These are phyloP conservation scores for Ceratocystis lukuohia DNA, from an alignment of 2,329 filamentous ascomycete species.

Conservation along the genomic window DNA sequence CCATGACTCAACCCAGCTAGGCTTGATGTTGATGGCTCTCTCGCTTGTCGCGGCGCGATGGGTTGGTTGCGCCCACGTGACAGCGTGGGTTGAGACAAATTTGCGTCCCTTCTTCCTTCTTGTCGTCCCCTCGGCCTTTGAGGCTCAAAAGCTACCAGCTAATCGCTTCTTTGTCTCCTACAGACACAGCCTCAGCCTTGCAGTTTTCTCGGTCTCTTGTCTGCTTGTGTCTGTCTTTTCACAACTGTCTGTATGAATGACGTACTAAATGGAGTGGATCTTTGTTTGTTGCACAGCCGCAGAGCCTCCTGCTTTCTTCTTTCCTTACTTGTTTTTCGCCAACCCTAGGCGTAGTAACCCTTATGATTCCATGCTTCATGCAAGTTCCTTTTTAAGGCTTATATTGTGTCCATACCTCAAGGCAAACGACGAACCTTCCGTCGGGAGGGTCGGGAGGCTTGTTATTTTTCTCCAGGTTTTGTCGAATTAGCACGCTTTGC, in stretches of 20 bases:
- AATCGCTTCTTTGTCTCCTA: background rate
- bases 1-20: too few species aligned
- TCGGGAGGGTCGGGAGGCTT: background rate
- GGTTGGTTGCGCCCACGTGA: background rate
- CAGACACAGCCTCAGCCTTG: background rate
- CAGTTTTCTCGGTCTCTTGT: background rate
- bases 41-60: background rate
- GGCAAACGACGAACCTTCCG: too few species aligned
- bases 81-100: background rate
- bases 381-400: too few species aligned
- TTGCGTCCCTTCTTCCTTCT: background rate
- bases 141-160: background rate
- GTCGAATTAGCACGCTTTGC: background rate
- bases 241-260: background rate
- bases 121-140: background rate
- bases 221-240: background rate
- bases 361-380: background rate
- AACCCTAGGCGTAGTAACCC: background rate
- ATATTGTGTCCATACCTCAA: too few species aligned
- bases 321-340: background rate
- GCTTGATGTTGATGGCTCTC: background rate
- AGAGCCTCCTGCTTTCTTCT: background rate
- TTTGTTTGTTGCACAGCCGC: slow-evolving; percentile 6
- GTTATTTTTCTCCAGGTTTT: background rate
- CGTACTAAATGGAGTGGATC: background rate